These are phyloP conservation scores for Lichtheimia hyalospora DNA, from an alignment of 371 early-diverging fungal species.

Conservation along the genomic window DNA sequence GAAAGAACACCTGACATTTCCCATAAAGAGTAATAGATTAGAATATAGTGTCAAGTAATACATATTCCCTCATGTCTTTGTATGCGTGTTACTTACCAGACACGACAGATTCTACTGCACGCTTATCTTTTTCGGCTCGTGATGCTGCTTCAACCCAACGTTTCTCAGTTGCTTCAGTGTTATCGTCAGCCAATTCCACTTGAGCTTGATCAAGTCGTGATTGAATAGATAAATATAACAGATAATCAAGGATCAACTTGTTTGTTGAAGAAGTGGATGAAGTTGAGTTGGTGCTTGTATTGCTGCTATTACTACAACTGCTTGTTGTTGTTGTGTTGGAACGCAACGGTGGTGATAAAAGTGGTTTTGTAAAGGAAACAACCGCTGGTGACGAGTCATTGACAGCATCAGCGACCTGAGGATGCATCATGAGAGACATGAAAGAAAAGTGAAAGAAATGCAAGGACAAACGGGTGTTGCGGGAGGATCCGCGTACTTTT, in stretches of 20 bases:
- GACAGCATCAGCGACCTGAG: constrained; percentile 1
- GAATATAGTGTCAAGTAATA: no score
- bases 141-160: constrained; percentile 41
- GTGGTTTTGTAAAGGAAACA: background rate
- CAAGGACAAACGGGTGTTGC: no score
- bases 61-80: background rate
- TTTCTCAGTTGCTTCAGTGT: constrained; percentile 28
- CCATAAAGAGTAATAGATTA: background rate
- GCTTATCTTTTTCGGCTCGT: constrained; percentile 51
- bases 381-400: background rate
- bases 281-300: background rate
- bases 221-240: constrained; percentile 61
- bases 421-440: background rate
- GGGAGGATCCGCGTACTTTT: no score
- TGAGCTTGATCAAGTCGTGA: constrained; percentile 57
- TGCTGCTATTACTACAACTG: background rate
- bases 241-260: constrained; percentile 62
- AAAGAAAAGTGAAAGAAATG: background rate
- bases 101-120: constrained; percentile 52
- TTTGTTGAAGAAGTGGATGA: constrained; percentile 51
- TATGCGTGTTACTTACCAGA: constrained; percentile 34
- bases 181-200: constrained; percentile 42
- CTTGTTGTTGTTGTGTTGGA: background rate
- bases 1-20: constrained; percentile 50
- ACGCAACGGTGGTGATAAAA: background rate